Conservation (phyloP, 2,329 filamentous ascomycete genomes). For the Fusarium brachygibbosum region DNA sequence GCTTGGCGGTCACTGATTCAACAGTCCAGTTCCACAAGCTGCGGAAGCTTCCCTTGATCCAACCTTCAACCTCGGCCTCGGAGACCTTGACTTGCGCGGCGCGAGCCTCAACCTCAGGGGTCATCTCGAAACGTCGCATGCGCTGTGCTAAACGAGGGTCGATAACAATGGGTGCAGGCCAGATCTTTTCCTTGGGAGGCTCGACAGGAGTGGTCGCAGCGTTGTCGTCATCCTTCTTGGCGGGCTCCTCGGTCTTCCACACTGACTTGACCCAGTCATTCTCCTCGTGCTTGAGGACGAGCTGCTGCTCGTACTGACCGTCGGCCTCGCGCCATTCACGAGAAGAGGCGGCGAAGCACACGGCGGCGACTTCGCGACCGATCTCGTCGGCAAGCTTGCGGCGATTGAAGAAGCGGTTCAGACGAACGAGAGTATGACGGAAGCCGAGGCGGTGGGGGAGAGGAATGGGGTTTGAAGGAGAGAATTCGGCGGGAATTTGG, state of each 20-base stretch:
- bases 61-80: conserved; percentile 77
- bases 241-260: conserved; percentile 66
- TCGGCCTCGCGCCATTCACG: conserved; percentile 64
- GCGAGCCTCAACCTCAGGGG: conserved; percentile 76
- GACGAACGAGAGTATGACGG: conserved; percentile 85
- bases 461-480: conserved; percentile 77
- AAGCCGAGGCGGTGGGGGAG: conserved; percentile 95
- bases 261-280: conserved; percentile 86
- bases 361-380: conserved; percentile 87
- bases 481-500: conserved; percentile 77
- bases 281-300: conserved; percentile 78
- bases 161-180: conserved; percentile 79
- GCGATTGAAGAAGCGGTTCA: conserved; percentile 89
- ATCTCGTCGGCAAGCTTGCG: conserved; percentile 88
- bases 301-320: conserved; percentile 60
- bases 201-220: conserved; percentile 52
- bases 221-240: conserved; percentile 60
- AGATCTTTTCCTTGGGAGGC: conserved; percentile 75
- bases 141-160: conserved; percentile 81
- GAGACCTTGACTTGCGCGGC: conserved; percentile 73
- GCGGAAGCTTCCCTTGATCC: conserved; percentile 72
- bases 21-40: conserved; percentile 66
- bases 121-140: conserved; percentile 84
- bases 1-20: conserved; percentile 56
- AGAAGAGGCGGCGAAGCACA: conserved; percentile 75